Evolutionary conservation across 2,329 filamentous ascomycete genomes (phyloP), one percentile per base, ranked within the genome.

Genomic region (Colletotrichum sp.): DNA sequence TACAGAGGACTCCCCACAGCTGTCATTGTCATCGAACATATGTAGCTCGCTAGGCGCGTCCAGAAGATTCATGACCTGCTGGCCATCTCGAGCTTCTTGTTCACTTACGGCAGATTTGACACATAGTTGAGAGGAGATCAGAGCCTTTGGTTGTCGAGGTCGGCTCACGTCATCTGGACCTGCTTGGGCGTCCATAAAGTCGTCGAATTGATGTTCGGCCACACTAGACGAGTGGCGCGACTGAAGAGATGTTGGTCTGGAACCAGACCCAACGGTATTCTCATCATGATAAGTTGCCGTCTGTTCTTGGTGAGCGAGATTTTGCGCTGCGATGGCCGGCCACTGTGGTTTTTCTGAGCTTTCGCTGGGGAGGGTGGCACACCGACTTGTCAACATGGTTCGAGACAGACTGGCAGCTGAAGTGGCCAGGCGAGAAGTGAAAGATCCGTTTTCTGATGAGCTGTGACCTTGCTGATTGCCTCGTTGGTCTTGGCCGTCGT

Each of bases 1-100:
- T 32, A 77, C 36, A 9, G 36, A 55, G 28, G 77, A 79, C 55
- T 69, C 71, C 27, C 34, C 71, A 16, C 55, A 68, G 43, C 72
- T 81, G 75, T 76, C 78, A 4, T n/a, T 60, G 30, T 32, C 68
- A 2, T 69, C 70, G n/a, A 71, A 72, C 18, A 77, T 77, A n/a
- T 79, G 77, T 16, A 22, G 39, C 27, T 74, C 62, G n/a, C 68
- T 70, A 28, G 72, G 71, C 25, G 28, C 39, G 16, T 69, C 64
- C 15, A 79, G 75, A 27, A 79, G 61, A 15, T 78, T 60, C 3
- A 73, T 25, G n/a, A 77, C 74, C 22, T 75, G 72, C 18, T 65
- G 69, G 27, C 78, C 78, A 48, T 79, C 78, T 25, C 34, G 56
- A 18, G 62, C 48, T 48, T 76, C 66, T 34, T 79, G 78, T 22